phyloP scores from a whole-genome alignment of 1,139 yeast genomes.

The Blastobotrys raffinosifermentans region DNA sequence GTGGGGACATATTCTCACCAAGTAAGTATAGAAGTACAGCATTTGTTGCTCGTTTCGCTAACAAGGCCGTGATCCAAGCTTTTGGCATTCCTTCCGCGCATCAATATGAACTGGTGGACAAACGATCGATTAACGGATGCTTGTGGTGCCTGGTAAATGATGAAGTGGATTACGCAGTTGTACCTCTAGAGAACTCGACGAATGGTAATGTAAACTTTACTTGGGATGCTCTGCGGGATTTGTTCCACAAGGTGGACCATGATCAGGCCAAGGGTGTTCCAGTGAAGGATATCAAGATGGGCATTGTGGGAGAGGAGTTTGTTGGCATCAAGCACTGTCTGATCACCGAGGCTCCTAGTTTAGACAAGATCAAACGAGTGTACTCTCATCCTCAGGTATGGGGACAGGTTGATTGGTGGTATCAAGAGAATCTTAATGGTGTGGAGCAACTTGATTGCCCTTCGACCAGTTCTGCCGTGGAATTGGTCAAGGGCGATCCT shows the following conservation, averaged over 20 bases:
- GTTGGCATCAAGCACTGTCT: slow-evolving; percentile 80
- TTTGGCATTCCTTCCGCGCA: slow-evolving; percentile 45
- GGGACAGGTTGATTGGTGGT: slow-evolving; percentile 74
- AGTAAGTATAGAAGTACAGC: slow-evolving; percentile 39
- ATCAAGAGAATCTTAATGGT: slow-evolving; percentile 32
- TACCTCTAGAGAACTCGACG: slow-evolving; percentile 91
- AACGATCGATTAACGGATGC: slow-evolving; percentile 40
- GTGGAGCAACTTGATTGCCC: slow-evolving; percentile 49
- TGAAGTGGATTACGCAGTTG: slow-evolving; percentile 63
- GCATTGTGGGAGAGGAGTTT: slow-evolving; percentile 65
- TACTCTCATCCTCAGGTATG: slow-evolving; percentile 97
- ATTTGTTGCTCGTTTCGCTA: slow-evolving; percentile 1
- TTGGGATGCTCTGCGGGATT: slow-evolving; percentile 70
- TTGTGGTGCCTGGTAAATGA: slow-evolving; percentile 46
- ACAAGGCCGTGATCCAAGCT: slow-evolving; percentile 70
- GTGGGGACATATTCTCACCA: slow-evolving; percentile 88
- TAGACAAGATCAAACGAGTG: slow-evolving; percentile 46
- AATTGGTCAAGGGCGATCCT: slow-evolving; percentile 41
- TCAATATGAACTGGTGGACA: slow-evolving; percentile 19
- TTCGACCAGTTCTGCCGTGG: slow-evolving; percentile 85
- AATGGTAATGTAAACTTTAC: slow-evolving; percentile 90
- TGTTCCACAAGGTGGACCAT: slow-evolving; percentile 35
- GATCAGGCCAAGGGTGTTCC: not conserved
- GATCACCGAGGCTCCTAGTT: slow-evolving; percentile 40
- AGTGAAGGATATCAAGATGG: slow-evolving; percentile 18